Percentiles rank a stretch among this genome's conserved stretches.
Evolutionary conservation across 1,139 yeast genomes (phyloP).

Genomic region (Candida sp.): DNA sequence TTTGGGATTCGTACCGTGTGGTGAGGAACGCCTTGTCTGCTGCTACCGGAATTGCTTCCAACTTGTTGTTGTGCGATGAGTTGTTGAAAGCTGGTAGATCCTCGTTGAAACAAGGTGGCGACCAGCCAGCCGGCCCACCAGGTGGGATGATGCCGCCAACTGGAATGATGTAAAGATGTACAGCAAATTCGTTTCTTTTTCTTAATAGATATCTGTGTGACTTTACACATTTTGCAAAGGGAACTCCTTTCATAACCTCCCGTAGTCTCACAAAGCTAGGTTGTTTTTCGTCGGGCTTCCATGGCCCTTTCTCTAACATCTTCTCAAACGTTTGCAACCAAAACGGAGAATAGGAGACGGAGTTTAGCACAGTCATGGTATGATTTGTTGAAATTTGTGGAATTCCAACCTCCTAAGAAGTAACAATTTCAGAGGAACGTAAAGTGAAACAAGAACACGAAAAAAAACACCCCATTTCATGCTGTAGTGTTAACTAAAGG

Average conservation of each 20-base stretch:
- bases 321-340: not conserved
- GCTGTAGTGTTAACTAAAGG: too few species aligned
- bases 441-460: too few species aligned
- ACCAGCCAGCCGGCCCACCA: conserved; percentile 18
- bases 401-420: too few species aligned
- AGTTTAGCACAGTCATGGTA: not conserved
- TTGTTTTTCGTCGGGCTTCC: too few species aligned
- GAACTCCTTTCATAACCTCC: too few species aligned
- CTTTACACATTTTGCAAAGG: too few species aligned
- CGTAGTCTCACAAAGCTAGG: too few species aligned
- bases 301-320: too few species aligned
- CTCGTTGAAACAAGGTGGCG: conserved; percentile 70
- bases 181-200: not conserved
- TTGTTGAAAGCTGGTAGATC: conserved; percentile 95
- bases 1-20: conserved; percentile 97
- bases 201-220: not conserved
- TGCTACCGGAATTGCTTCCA: conserved; percentile 95
- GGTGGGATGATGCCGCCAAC: conserved; percentile 14
- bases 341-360: not conserved
- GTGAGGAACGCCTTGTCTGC: conserved; percentile 90
- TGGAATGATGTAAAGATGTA: conserved; percentile 6
- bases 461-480: too few species aligned
- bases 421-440: too few species aligned
- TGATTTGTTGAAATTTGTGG: not conserved
- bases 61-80: conserved; percentile 93